phyloP scores from a whole-genome alignment of 164 flowering plant genomes.

The Dillenia suffruticosa region DNA sequence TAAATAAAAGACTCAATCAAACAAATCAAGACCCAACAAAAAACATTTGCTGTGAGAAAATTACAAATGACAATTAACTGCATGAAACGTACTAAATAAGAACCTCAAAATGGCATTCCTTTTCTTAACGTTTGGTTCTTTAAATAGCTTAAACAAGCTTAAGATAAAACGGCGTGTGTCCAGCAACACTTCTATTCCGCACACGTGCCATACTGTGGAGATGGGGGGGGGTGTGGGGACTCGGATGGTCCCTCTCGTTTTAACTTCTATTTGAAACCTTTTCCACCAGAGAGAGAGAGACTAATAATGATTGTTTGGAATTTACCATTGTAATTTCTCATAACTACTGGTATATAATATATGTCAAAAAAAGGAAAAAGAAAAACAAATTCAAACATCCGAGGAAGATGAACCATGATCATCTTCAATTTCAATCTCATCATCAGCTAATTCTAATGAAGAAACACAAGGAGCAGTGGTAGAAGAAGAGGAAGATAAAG shows the following conservation, averaged over 20 bases:
- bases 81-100: too few species aligned
- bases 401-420: background rate
- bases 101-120: too few species aligned
- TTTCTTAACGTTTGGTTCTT: too few species aligned
- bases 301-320: background rate
- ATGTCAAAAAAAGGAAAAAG: background rate
- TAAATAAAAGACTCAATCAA: too few species aligned
- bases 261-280: background rate
- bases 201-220: too few species aligned
- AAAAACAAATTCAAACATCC: background rate
- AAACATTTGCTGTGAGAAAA: too few species aligned
- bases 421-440: conserved; percentile 11
- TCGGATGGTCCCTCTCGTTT: background rate
- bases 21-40: too few species aligned
- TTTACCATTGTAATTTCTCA: background rate
- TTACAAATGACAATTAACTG: too few species aligned
- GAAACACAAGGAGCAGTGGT: conserved; percentile 15
- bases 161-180: too few species aligned
- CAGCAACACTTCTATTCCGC: too few species aligned
- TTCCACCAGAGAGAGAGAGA: background rate
- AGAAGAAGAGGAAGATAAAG: conserved; percentile 7
- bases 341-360: conserved; percentile 14
- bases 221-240: background rate
- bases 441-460: conserved; percentile 19
- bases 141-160: too few species aligned